Evolutionary conservation across 495 filamentous ascomycete species (phyloP).

Genomic region (Aspergillus bridgeri): DNA sequence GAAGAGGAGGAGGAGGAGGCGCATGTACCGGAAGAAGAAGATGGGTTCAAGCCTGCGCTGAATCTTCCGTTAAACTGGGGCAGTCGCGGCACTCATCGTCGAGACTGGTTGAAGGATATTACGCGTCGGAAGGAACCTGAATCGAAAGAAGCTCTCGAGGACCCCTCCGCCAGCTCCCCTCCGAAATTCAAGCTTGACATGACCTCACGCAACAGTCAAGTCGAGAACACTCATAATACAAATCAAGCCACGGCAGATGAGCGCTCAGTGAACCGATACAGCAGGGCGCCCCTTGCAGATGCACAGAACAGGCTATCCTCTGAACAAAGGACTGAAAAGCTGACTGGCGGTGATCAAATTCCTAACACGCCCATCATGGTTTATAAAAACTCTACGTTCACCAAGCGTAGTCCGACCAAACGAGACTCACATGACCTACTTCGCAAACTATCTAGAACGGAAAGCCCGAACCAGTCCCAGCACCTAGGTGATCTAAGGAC

Average conservation of each 20-base stretch:
- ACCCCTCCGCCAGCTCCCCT: constrained; percentile 4
- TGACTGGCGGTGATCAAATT: constrained; percentile 37
- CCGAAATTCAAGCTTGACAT: constrained; percentile 14
- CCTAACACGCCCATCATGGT: constrained; percentile 54
- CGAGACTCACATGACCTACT: constrained; percentile 66
- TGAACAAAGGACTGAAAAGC: constrained; percentile 23
- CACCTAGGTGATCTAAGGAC: constrained; percentile 16
- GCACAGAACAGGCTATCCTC: constrained; percentile 19
- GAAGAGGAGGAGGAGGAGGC: constrained; percentile 21
- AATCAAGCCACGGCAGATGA: constrained; percentile 20
- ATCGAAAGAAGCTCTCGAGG: constrained; percentile 21
- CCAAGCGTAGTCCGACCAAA: constrained; percentile 31
- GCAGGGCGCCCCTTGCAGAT: constrained; percentile 15
- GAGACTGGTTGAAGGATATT: constrained; percentile 52
- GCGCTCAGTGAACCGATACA: constrained; percentile 19
- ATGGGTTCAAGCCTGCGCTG: constrained; percentile 45
- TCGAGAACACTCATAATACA: constrained; percentile 13
- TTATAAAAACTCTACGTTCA: constrained; percentile 41
- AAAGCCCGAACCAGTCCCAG: constrained; percentile 41
- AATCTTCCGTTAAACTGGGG: constrained; percentile 60
- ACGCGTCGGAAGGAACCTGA: constrained; percentile 25
- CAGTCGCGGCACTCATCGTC: constrained; percentile 44
- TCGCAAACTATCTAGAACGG: constrained; percentile 58
- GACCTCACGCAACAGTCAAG: constrained; percentile 15
- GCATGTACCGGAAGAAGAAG: constrained; percentile 26